These are phyloP conservation scores for Paramecium bursaria DNA, from an alignment of 73 alveolate genomes.

Conservation along the genomic window DNA sequence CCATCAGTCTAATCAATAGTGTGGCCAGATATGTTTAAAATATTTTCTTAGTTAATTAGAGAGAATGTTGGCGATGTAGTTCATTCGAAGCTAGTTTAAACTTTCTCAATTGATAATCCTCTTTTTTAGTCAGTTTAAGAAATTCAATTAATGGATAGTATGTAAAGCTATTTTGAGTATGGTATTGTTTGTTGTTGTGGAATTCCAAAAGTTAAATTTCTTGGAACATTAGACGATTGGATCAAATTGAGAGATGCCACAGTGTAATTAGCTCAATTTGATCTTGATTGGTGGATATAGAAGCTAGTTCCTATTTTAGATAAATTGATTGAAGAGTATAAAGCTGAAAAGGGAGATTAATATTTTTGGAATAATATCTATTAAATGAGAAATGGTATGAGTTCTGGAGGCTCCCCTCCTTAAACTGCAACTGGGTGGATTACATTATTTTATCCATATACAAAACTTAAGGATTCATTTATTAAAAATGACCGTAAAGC, in stretches of 20 bases:
- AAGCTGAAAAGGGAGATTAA: constrained; percentile 14
- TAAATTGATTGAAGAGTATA: constrained; percentile 10
- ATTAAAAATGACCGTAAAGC: neutral
- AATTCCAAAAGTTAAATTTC: constrained; percentile 39
- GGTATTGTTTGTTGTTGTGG: constrained; percentile 54
- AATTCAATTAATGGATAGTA: constrained; percentile 58
- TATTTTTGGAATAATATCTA: constrained; percentile 59
- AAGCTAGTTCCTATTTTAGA: constrained; percentile 33
- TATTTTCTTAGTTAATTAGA: constrained; percentile 40
- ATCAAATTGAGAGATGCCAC: neutral
- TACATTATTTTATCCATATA: constrained; percentile 15
- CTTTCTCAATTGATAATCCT: constrained; percentile 23
- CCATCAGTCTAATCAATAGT: constrained; percentile 3
- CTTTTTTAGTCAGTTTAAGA: constrained; percentile 11
- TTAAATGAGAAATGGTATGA: no score
- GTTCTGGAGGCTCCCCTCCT: neutral
- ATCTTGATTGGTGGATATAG: constrained; percentile 25
- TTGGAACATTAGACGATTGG: constrained; percentile 43
- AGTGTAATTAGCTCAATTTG: neutral
- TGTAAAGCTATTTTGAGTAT: constrained; percentile 54
- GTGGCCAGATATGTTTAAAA: constrained; percentile 45
- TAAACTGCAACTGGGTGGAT: constrained; percentile 29
- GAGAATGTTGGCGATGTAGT: constrained; percentile 43
- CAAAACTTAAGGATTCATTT: no score
- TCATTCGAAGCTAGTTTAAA: neutral